Percentiles rank a stretch among this genome's conserved stretches.
phyloP scores from a whole-genome alignment of 2,329 filamentous ascomycete species.

The Mycosphaerella sp. region DNA sequence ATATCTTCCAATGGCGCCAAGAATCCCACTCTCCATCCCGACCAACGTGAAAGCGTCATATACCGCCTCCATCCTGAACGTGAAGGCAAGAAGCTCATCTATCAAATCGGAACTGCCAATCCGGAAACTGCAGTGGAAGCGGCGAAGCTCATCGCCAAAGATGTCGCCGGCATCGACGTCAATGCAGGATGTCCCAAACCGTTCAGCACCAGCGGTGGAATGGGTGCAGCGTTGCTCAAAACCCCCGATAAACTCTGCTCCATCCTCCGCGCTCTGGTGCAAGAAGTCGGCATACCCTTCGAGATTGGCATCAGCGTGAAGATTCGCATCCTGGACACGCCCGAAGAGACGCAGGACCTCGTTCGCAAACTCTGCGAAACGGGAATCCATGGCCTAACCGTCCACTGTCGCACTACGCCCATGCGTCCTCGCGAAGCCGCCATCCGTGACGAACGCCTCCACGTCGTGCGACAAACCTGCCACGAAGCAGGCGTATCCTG shows the following conservation, averaged over 20 bases:
- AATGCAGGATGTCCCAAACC: slow-evolving; percentile 98
- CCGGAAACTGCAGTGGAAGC: slow-evolving; percentile 78
- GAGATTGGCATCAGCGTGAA: slow-evolving; percentile 96
- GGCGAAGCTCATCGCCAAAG: slow-evolving; percentile 72
- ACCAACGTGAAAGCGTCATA: slow-evolving; percentile 59
- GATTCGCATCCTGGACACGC: slow-evolving; percentile 76
- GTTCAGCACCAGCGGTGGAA: slow-evolving; percentile 87
- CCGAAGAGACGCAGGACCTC: slow-evolving; percentile 67
- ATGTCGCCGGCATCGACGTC: slow-evolving; percentile 91
- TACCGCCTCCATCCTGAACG: slow-evolving; percentile 74
- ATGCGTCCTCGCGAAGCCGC: slow-evolving; percentile 89
- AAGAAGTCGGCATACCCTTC: slow-evolving; percentile 66
- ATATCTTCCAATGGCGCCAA: slow-evolving; percentile 63
- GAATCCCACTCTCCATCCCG: slow-evolving; percentile 48
- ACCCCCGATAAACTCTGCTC: slow-evolving; percentile 76
- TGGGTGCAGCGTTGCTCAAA: slow-evolving; percentile 85
- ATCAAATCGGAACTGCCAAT: slow-evolving; percentile 84
- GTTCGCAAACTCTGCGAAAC: slow-evolving; percentile 75
- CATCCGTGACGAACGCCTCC: slow-evolving; percentile 66
- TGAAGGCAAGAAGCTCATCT: slow-evolving; percentile 72
- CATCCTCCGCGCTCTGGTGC: slow-evolving; percentile 77
- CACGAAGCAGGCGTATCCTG: slow-evolving; percentile 81
- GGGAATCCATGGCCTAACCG: slow-evolving; percentile 83
- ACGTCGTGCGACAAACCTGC: slow-evolving; percentile 76
- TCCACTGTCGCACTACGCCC: slow-evolving; percentile 92